Percentiles rank a stretch among this genome's conserved stretches.
Conservation (phyloP, 2,329 filamentous ascomycete genomes). For the Fusarium sp. region DNA sequence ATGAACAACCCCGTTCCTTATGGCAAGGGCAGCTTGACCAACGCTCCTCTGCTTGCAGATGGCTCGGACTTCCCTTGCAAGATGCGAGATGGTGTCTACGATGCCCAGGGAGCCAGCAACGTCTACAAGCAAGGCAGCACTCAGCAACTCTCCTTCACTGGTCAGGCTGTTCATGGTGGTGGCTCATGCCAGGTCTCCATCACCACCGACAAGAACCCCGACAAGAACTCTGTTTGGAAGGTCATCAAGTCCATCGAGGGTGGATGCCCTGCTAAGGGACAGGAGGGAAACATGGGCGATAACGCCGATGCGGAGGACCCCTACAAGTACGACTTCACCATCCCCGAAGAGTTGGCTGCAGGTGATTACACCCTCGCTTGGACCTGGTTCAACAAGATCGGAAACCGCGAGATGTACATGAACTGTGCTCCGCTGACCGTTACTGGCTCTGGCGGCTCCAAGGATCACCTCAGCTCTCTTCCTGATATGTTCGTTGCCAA, state of each 20-base stretch:
- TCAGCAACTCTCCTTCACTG: slow-evolving; percentile 71
- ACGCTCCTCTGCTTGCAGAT: slow-evolving; percentile 69
- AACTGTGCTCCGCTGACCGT: slow-evolving; percentile 86
- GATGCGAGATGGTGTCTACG: slow-evolving; percentile 44
- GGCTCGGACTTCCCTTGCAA: slow-evolving; percentile 90
- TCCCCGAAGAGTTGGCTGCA: slow-evolving; percentile 77
- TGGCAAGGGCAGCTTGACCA: slow-evolving; percentile 47
- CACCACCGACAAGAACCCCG: slow-evolving; percentile 80
- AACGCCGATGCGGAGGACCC: slow-evolving; percentile 52
- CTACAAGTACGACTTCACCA: slow-evolving; percentile 64
- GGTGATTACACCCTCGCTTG: slow-evolving; percentile 88
- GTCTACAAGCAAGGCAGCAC: slow-evolving; percentile 62
- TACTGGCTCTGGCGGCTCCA: slow-evolving; percentile 61
- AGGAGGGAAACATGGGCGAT: slow-evolving; percentile 66
- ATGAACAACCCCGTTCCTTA: slow-evolving; percentile 74
- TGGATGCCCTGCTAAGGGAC: slow-evolving; percentile 77
- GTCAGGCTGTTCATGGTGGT: slow-evolving; percentile 85
- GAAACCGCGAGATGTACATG: slow-evolving; percentile 98
- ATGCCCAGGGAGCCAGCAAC: slow-evolving; percentile 59
- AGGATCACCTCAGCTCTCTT: slow-evolving; percentile 70
- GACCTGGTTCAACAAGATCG: slow-evolving; percentile 95
- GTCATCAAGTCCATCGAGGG: slow-evolving; percentile 91
- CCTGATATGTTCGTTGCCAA: slow-evolving; percentile 79
- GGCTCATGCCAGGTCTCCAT: slow-evolving; percentile 92
- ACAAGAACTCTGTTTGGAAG: slow-evolving; percentile 78